Evolutionary conservation across 1,139 yeast species (phyloP).

Genomic region (Geotrichum europaeum): DNA sequence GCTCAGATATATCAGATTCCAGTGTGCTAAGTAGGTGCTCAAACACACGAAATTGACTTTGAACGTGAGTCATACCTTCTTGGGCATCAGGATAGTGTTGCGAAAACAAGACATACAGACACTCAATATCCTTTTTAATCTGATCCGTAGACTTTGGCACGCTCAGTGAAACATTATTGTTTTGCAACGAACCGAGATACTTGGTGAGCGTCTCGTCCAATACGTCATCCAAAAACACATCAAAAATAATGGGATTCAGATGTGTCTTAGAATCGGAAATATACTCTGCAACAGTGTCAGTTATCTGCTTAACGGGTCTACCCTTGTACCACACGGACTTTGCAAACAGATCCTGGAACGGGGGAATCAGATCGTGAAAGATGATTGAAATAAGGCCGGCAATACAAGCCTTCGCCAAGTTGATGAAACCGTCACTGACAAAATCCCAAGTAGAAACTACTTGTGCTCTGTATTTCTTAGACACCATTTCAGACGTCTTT

Average conservation of each 20-base stretch:
- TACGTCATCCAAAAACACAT: conserved; percentile 47
- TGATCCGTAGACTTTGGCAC: conserved; percentile 53
- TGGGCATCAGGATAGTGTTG: conserved; percentile 34
- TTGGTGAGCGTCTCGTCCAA: conserved; percentile 45
- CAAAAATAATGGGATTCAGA: conserved; percentile 47
- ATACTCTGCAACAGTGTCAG: conserved; percentile 72
- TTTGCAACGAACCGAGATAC: conserved; percentile 45
- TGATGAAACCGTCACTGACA: conserved; percentile 70
- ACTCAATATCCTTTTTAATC: conserved; percentile 59
- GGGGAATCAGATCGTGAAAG: conserved; percentile 57
- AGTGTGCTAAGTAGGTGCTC: conserved; percentile 70
- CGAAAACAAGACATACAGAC: conserved; percentile 56
- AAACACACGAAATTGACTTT: conserved; percentile 53
- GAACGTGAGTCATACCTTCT: conserved; percentile 35
- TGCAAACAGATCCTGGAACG: conserved; percentile 43
- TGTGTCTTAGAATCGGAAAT: conserved; percentile 52
- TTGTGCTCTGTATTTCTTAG: conserved; percentile 52
- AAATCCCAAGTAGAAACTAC: conserved; percentile 55
- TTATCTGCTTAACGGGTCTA: conserved; percentile 51
- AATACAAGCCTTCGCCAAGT: conserved; percentile 64
- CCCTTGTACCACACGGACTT: conserved; percentile 39
- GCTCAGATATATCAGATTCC: conserved; percentile 45
- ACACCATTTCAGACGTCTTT: conserved; percentile 59
- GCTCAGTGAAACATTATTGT: conserved; percentile 38
- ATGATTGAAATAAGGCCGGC: conserved; percentile 60